Base-by-base conservation (phyloP, 2,329 filamentous ascomycete species). In the Colletotrichum spinosum region DNA sequence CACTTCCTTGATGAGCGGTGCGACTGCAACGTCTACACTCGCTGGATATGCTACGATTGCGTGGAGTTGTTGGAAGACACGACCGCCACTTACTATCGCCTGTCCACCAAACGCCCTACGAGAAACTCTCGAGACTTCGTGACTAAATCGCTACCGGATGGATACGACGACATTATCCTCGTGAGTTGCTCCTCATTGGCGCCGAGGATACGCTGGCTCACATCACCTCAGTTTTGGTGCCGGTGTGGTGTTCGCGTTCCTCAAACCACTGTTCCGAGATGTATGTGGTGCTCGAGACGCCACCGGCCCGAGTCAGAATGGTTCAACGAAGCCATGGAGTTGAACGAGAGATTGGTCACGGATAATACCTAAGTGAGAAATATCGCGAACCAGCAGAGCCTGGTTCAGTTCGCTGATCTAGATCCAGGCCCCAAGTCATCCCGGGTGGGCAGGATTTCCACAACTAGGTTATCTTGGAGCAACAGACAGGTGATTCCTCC, bases 261-360 rank as follows among this genome's bases (percentile, higher is more conserved):
- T n/a, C 17, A 62, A 0, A 65, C 68, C 2, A 59, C 33, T 2
- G 33, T 41, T 12, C 50, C 50, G 6, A 38, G 67, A 35, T 69
- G 67, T 44, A 59, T 56, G 9, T 69, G 65, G 60, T 69, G 67
- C 39, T 62, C 56, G 17, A 55, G 65, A 10, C 60, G 64, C 12
- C 65, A 68, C 42, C 46, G 53, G 13, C 53, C 56, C 35, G 56
- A 68, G 37, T 11, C 8, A 10, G 56, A 69, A 8, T 69, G 67
- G 67, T 41, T 12, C 4, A 6, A 39, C 2, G 64, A 67, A 44
- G 15, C 12, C 6, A 12, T 13, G 1, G 44, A 64, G 33, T 34
- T 58, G 13, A 35, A 51, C 3, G n/a, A 44, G 9, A 1, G 39
- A 33, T 17, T 55, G 45, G 7, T 13, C 38, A 8, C 13, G 54